These are phyloP conservation scores for Thelonectria olida DNA, from an alignment of 2,329 filamentous ascomycete species.

Conservation along the genomic window DNA sequence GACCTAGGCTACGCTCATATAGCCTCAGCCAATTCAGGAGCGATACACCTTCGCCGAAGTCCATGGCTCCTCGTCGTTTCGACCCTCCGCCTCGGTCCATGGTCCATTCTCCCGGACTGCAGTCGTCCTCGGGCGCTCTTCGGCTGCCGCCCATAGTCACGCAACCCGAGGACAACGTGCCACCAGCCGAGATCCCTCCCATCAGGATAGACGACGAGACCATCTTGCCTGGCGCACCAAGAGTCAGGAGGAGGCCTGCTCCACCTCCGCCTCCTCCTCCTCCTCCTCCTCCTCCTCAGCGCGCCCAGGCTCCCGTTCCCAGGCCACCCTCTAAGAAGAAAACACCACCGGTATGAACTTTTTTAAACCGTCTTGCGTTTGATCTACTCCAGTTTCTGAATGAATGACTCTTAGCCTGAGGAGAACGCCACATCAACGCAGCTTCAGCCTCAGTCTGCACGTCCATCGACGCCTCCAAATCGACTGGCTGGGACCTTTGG, in stretches of 20 bases:
- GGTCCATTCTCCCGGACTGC: neutral
- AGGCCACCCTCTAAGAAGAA: neutral
- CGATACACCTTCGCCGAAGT: neutral
- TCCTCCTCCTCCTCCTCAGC: too few relatives aligned
- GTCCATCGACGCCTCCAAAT: neutral
- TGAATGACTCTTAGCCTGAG: neutral
- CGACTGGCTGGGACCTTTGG: neutral
- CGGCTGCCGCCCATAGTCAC: slow-evolving; percentile 1
- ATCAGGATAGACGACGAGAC: neutral
- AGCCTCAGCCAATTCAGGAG: neutral
- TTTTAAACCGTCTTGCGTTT: neutral
- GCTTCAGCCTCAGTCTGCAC: neutral
- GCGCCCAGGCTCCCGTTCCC: neutral
- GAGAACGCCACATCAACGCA: neutral
- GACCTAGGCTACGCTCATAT: neutral
- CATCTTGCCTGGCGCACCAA: neutral
- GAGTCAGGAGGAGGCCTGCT: neutral
- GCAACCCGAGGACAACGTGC: neutral
- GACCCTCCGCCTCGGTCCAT: neutral
- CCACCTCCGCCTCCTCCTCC: neutral
- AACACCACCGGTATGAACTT: neutral
- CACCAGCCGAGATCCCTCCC: slow-evolving; percentile 1
- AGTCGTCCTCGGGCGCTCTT: neutral
- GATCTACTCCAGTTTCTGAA: neutral
- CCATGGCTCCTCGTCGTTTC: neutral